Percentiles rank a stretch among this genome's conserved stretches.
Evolutionary conservation across 2,329 filamentous ascomycete genomes (phyloP).

Genomic region (Paraconiothyrium brasiliense): DNA sequence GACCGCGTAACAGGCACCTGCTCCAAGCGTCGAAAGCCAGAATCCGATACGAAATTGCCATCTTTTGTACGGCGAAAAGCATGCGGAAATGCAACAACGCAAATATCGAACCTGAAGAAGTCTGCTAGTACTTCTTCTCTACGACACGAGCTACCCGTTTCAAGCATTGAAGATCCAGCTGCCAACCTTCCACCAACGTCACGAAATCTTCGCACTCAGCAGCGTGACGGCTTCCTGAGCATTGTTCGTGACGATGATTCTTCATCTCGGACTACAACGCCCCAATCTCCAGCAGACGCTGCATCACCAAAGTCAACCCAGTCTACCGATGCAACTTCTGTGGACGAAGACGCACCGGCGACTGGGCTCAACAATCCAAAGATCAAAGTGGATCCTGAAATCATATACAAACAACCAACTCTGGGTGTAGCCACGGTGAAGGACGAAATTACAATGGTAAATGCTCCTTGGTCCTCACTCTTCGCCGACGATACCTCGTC

Average conservation of each 20-base stretch:
- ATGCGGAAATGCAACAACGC: slow-evolving; percentile 25
- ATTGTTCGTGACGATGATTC: slow-evolving; percentile 40
- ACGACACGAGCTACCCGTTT: slow-evolving; percentile 40
- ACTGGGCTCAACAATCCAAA: slow-evolving; percentile 21
- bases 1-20: slow-evolving; percentile 26
- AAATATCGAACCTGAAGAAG: slow-evolving; percentile 41
- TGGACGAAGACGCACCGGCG: slow-evolving; percentile 42
- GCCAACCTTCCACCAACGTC: slow-evolving; percentile 31
- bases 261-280: slow-evolving; percentile 41
- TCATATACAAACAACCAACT: slow-evolving; percentile 32
- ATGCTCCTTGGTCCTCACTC: slow-evolving; percentile 39
- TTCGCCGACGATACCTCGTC: slow-evolving; percentile 44
- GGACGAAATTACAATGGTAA: slow-evolving; percentile 42
- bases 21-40: slow-evolving; percentile 26
- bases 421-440: slow-evolving; percentile 43
- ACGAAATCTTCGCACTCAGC: slow-evolving; percentile 42
- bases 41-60: slow-evolving; percentile 6
- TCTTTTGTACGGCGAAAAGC: slow-evolving; percentile 28
- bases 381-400: slow-evolving; percentile 35
- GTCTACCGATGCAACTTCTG: slow-evolving; percentile 50
- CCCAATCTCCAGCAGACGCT: slow-evolving; percentile 36
- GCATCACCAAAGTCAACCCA: slow-evolving; percentile 47
- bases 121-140: slow-evolving; percentile 44
- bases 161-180: slow-evolving; percentile 43
- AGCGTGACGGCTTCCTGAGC: slow-evolving; percentile 42